phyloP scores from a whole-genome alignment of 75 land plant species.

The Ceratopteris richardii region DNA sequence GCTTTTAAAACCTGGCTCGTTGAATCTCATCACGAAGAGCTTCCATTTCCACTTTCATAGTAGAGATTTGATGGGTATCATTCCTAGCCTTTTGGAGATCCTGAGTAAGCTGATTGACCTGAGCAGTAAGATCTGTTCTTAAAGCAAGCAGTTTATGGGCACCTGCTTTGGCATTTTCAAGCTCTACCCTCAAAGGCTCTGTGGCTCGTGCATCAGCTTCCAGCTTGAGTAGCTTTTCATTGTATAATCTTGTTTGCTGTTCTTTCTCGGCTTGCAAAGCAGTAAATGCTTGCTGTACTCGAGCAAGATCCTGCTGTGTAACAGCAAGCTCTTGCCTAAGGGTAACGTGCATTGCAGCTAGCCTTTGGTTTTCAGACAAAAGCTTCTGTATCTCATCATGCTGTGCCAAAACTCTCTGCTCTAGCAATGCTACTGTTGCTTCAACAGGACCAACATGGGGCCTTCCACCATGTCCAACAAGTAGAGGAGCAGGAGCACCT shows the following conservation, averaged over 20 bases:
- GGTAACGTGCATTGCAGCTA: conserved; percentile 59
- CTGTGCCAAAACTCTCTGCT: conserved; percentile 65
- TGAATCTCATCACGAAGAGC: conserved; percentile 62
- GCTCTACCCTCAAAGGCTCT: conserved; percentile 47
- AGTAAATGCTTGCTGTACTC: conserved; percentile 48
- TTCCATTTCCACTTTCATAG: conserved; percentile 56
- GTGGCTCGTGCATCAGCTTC: conserved; percentile 48
- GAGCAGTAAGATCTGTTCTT: conserved; percentile 50
- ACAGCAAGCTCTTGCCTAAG: conserved; percentile 77
- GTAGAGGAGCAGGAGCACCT: not conserved
- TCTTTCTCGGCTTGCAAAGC: conserved; percentile 54
- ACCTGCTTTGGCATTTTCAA: conserved; percentile 47
- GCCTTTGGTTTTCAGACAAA: conserved; percentile 64
- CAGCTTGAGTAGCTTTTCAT: conserved; percentile 56
- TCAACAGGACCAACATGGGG: conserved; percentile 5
- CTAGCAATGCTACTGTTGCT: conserved; percentile 32
- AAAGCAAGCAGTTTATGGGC: conserved; percentile 46
- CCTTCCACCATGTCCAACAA: conserved; percentile 14
- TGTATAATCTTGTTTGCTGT: conserved; percentile 44
- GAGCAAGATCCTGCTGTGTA: conserved; percentile 61
- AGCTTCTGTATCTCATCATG: conserved; percentile 71
- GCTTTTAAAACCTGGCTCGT: conserved; percentile 47
- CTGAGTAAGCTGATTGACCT: conserved; percentile 41
- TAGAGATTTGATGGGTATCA: conserved; percentile 58
- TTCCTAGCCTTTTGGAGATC: conserved; percentile 52